phyloP scores from a whole-genome alignment of 225 moss, liverwort and hornwort species.

The Ulota crispa region DNA sequence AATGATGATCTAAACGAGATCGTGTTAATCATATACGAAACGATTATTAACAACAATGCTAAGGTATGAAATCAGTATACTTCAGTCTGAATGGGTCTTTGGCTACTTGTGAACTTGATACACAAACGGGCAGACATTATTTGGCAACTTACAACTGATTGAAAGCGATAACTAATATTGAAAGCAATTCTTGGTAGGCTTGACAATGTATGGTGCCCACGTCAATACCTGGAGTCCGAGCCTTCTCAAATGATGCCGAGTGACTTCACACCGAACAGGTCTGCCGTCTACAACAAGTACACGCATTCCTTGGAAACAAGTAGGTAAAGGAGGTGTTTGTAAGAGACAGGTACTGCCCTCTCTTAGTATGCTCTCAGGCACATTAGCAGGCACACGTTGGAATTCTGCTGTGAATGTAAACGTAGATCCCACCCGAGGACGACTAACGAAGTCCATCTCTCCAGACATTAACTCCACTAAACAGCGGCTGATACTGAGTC shows the following conservation, averaged over 20 bases:
- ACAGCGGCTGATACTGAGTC: constrained; percentile 65
- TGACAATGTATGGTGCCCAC: not conserved
- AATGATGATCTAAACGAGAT: not conserved
- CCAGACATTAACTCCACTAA: constrained; percentile 71
- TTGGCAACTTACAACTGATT: not conserved
- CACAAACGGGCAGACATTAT: not conserved
- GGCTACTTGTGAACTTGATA: not conserved
- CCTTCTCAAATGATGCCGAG: constrained; percentile 59
- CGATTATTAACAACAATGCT: not conserved
- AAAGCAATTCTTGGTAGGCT: not conserved
- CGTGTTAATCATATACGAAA: not conserved
- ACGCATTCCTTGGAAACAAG: constrained; percentile 59
- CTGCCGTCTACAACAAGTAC: constrained; percentile 67
- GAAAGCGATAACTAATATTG: not conserved
- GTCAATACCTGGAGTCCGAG: constrained; percentile 57
- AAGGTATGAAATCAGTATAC: not conserved
- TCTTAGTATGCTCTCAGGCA: constrained; percentile 53
- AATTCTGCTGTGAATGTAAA: constrained; percentile 63
- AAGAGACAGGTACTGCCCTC: constrained; percentile 51
- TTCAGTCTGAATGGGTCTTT: not conserved
- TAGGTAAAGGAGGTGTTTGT: constrained; percentile 56
- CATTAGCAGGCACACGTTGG: constrained; percentile 49
- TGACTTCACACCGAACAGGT: constrained; percentile 64
- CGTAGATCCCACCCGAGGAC: constrained; percentile 57
- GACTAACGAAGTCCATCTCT: constrained; percentile 63